Evolutionary conservation across 305 asterid genomes (phyloP).

Genomic region (Fraxinus baroniana): DNA sequence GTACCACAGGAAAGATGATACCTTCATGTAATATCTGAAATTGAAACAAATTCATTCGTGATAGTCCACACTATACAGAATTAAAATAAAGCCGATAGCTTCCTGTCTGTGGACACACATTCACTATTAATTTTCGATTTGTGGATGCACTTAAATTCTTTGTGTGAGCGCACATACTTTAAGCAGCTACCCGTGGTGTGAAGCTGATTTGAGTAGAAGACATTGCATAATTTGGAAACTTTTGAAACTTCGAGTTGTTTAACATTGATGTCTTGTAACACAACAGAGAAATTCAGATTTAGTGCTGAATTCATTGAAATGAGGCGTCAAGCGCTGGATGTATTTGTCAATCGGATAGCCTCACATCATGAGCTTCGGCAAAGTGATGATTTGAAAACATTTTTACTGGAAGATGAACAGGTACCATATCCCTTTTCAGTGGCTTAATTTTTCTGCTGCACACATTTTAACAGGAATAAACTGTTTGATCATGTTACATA

Average conservation of each 20-base stretch:
- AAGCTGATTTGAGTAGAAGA: constrained; percentile 16
- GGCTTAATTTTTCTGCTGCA: background rate
- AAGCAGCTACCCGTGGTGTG: background rate
- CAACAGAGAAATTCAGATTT: constrained; percentile 86
- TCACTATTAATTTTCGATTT: background rate
- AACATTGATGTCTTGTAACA: constrained; percentile 14
- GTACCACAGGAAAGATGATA: constrained; percentile 11
- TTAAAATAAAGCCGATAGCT: background rate
- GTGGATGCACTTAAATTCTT: background rate
- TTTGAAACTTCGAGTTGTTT: constrained; percentile 6
- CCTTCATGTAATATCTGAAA: background rate
- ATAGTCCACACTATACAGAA: background rate
- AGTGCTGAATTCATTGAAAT: constrained; percentile 97
- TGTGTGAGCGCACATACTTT: background rate
- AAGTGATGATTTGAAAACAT: constrained; percentile 67
- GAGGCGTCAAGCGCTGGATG: constrained; percentile 91
- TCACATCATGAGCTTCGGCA: constrained; percentile 79
- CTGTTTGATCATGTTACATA: background rate
- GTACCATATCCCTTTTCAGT: constrained; percentile 19
- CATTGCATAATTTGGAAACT: background rate
- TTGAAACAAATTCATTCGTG: background rate
- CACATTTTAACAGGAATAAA: background rate
- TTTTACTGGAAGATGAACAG: constrained; percentile 57
- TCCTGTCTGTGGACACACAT: background rate
- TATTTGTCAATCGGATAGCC: constrained; percentile 82